Evolutionary conservation across 2,329 filamentous ascomycete species (phyloP), one percentile per base, ranked within the genome.

Genomic region (Harringtonia aguacate): DNA sequence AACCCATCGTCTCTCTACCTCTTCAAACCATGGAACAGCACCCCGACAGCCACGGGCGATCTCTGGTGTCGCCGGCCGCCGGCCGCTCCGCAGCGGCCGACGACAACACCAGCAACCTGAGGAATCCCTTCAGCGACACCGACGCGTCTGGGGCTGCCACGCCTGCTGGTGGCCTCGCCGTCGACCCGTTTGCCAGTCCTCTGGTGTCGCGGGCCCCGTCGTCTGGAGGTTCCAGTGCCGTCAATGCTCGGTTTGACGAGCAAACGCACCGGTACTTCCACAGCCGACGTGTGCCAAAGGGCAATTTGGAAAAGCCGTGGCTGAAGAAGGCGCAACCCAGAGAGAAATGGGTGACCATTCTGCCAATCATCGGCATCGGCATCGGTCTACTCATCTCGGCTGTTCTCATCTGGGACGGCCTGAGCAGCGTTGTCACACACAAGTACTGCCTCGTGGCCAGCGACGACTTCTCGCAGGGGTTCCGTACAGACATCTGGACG

Each of bases 331-430:
- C 69, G 46, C 81, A 89, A 52, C 80, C 82, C 13, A 83, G 79
- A 59, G 84, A 90, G 69, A 92, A 87, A 66, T 92, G 86, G 86
- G 79, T 86, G 9, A 88, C 81, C 3, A 87, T 90, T 50, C 73
- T 94, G 46, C 86, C 86, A 3, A 57, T 88, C 35, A 58, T 86
- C 21, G 86, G 85, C 38, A 75, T 92, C 40, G 39, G 79, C 4
- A 48, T 88, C 14, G 86, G 86, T 14, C 58, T 90, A 30, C 74
- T 60, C 3, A 64, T 89, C 34, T 76, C 81, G 1, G 85, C 72
- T 1, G 76, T 89, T 54, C 63, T 92, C 36, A 68, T 92, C 39
- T 92, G 79, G 71, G 81, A 89, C 52, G 86, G 86, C 4, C 58
- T 89, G 33, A 65, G 66, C 40, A 81, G 77, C 45, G 84, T 92